Conservation (phyloP, 2,329 filamentous ascomycete genomes). For the Alternaria ventricosa region DNA sequence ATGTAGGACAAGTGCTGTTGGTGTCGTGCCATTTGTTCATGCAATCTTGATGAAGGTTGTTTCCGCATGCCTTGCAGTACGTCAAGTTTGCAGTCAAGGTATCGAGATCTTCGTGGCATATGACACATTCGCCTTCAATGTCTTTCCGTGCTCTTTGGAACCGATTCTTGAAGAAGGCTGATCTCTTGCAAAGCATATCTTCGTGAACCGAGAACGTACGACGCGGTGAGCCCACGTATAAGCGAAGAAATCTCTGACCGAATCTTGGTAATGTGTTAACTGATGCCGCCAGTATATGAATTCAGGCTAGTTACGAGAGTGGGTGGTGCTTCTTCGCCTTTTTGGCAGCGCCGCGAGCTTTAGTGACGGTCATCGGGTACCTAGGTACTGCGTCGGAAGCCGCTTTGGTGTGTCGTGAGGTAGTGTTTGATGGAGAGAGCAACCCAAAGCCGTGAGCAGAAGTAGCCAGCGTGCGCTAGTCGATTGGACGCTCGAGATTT, state of each 20-base stretch:
- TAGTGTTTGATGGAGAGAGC: too few relatives aligned
- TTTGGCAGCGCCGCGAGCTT: background rate
- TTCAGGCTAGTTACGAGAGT: too few relatives aligned
- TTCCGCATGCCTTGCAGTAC: background rate
- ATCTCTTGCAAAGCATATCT: background rate
- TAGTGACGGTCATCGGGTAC: background rate
- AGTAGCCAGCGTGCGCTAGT: too few relatives aligned
- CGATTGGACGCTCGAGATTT: too few relatives aligned
- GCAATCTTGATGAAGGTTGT: background rate
- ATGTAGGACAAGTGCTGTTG: background rate
- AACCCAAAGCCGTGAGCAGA: too few relatives aligned
- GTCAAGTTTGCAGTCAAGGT: background rate
- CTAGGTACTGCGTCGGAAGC: too few relatives aligned
- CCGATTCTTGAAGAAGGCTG: background rate
- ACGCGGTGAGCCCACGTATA: background rate
- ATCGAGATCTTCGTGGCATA: background rate
- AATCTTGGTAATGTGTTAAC: background rate
- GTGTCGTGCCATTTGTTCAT: background rate
- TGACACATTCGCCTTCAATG: background rate
- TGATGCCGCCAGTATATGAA: too few relatives aligned
- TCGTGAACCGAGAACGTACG: background rate
- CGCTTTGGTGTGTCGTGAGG: too few relatives aligned
- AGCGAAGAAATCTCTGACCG: background rate
- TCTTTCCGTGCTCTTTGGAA: background rate
- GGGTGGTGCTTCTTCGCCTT: background rate